phyloP scores from a whole-genome alignment of 768 basidiomycete species.

The Lyophyllum semitale region DNA sequence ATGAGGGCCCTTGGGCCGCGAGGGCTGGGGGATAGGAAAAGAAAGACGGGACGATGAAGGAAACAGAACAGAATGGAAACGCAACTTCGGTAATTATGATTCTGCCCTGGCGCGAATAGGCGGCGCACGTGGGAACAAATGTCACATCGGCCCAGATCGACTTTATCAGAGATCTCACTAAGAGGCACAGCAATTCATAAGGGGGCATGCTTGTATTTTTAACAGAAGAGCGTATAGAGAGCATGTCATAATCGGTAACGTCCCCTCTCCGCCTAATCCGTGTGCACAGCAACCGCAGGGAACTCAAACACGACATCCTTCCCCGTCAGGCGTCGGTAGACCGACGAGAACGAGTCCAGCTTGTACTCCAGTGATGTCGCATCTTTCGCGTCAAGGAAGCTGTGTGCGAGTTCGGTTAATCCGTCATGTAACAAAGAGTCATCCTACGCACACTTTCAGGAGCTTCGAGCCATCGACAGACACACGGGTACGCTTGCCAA shows the following conservation, averaged over 20 bases:
- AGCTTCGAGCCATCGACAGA: slow-evolving; percentile 93
- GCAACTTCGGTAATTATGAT: slow-evolving; percentile 26
- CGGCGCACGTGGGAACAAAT: slow-evolving; percentile 35
- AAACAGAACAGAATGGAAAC: slow-evolving; percentile 32
- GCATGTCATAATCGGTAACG: slow-evolving; percentile 31
- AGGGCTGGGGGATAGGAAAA: slow-evolving; percentile 41
- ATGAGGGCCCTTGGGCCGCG: slow-evolving; percentile 45
- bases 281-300: slow-evolving; percentile 73
- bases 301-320: slow-evolving; percentile 97
- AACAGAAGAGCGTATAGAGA: slow-evolving; percentile 19
- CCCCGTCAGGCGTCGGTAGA: slow-evolving; percentile 93
- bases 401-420: slow-evolving; percentile 34
- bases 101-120: slow-evolving; percentile 26
- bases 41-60: slow-evolving; percentile 26
- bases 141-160: slow-evolving; percentile 13
- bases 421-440: slow-evolving; percentile 13
- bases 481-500: slow-evolving; percentile 96
- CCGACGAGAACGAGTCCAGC: slow-evolving; percentile 97
- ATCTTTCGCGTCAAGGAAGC: slow-evolving; percentile 97
- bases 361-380: slow-evolving; percentile 99
- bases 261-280: slow-evolving; percentile 25
- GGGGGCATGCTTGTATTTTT: slow-evolving; percentile 19
- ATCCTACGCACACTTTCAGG: slow-evolving; percentile 87
- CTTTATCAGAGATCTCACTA: slow-evolving; percentile 10
- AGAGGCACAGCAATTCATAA: neutral